phyloP scores from a whole-genome alignment of 2,329 filamentous ascomycete species.

The Mariannaea sp. region DNA sequence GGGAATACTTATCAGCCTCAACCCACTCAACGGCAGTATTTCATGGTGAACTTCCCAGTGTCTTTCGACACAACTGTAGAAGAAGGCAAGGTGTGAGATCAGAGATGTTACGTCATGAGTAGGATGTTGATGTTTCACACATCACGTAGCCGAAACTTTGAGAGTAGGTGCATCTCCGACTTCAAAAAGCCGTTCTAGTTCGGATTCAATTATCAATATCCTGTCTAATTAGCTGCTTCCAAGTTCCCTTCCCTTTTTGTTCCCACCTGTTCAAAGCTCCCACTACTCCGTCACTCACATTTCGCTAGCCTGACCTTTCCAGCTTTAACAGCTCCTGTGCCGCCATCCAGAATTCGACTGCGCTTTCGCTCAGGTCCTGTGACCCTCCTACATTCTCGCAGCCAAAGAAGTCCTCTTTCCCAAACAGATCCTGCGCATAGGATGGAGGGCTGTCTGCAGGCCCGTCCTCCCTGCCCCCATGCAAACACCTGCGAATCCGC shows the following conservation, averaged over 20 bases:
- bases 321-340: slow-evolving; percentile 39
- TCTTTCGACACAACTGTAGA: no score
- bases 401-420: neutral
- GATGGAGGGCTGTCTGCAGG: slow-evolving; percentile 9
- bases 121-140: no score
- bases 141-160: no score
- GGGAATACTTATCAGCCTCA: no score
- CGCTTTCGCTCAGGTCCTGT: slow-evolving; percentile 26
- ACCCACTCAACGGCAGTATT: no score
- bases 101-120: no score
- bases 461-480: slow-evolving; percentile 24
- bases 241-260: neutral
- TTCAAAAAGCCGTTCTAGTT: neutral
- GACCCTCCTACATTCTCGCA: neutral
- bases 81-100: no score
- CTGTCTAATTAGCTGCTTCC: neutral
- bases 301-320: slow-evolving; percentile 22
- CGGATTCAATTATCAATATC: slow-evolving; percentile 6
- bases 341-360: slow-evolving; percentile 41
- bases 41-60: no score
- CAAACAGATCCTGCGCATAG: neutral
- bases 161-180: no score
- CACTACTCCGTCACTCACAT: neutral
- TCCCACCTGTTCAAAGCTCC: no score
- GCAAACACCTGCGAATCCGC: slow-evolving; percentile 37